A percentile compares a stretch with the other conserved stretches of the same genome.
Evolutionary conservation across 371 early-diverging fungal genomes (phyloP).

Genomic region (Haplosporangium sp.): DNA sequence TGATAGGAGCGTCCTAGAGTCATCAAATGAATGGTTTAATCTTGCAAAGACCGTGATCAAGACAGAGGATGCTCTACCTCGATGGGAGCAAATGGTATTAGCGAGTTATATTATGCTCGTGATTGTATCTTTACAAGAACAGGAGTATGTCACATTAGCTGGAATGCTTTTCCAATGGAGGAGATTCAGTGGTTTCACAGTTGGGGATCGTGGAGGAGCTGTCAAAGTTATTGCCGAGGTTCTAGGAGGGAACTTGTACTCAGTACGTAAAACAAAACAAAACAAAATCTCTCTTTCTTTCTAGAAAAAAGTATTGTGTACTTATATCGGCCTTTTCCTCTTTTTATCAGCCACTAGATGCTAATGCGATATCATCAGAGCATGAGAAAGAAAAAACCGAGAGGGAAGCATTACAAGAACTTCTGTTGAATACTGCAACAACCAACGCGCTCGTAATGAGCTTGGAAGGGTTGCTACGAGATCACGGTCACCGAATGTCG

Average conservation of each 20-base stretch:
- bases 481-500: conserved; percentile 53
- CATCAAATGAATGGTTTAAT: conserved; percentile 52
- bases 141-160: conserved; percentile 63
- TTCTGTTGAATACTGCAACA: conserved; percentile 43
- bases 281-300: too few relatives aligned
- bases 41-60: conserved; percentile 45
- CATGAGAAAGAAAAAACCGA: conserved; percentile 31
- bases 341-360: conserved; percentile 35
- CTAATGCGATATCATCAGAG: conserved; percentile 23
- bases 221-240: conserved; percentile 54
- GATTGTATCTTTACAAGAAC: conserved; percentile 61
- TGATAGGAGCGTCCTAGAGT: conserved; percentile 45
- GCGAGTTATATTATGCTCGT: conserved; percentile 64
- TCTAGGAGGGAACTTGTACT: conserved; percentile 38
- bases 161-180: conserved; percentile 60
- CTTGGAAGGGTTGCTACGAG: conserved; percentile 46
- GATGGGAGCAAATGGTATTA: conserved; percentile 61
- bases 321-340: not conserved
- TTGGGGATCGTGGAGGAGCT: conserved; percentile 52
- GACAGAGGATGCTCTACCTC: conserved; percentile 31
- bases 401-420: conserved; percentile 27
- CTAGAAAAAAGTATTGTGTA: not conserved
- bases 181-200: conserved; percentile 58
- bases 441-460: conserved; percentile 54
- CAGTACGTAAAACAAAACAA: conserved; percentile 16